These are phyloP conservation scores for Candida sithepensis DNA, from an alignment of 805 yeast genomes.

Conservation along the genomic window DNA sequence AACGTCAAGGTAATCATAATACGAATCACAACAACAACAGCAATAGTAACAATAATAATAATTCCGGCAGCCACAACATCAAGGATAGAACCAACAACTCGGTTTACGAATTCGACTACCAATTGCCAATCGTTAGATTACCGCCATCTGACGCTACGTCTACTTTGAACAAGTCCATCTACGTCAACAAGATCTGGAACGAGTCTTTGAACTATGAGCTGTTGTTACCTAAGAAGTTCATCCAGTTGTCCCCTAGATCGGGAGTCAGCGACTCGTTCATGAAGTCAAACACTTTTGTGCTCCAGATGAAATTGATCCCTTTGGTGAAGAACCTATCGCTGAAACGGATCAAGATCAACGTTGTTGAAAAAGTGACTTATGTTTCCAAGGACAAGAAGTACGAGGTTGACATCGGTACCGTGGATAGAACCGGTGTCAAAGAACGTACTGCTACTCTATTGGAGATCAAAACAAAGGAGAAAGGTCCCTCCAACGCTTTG, in stretches of 20 bases:
- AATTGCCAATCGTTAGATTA: slow-evolving; percentile 47
- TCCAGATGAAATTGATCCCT: slow-evolving; percentile 66
- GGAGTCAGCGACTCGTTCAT: slow-evolving; percentile 21
- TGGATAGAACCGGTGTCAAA: slow-evolving; percentile 31
- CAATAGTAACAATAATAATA: background rate
- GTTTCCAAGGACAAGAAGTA: slow-evolving; percentile 50
- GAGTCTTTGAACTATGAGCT: slow-evolving; percentile 67
- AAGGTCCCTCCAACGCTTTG: slow-evolving; percentile 32
- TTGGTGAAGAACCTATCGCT: slow-evolving; percentile 56
- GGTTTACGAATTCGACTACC: slow-evolving; percentile 33
- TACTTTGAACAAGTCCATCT: slow-evolving; percentile 67
- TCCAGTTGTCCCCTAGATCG: slow-evolving; percentile 57
- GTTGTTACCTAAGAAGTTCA: slow-evolving; percentile 66
- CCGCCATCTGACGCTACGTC: slow-evolving; percentile 58
- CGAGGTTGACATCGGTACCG: slow-evolving; percentile 50
- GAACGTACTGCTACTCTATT: slow-evolving; percentile 58
- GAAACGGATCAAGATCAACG: slow-evolving; percentile 61
- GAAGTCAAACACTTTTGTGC: slow-evolving; percentile 31
- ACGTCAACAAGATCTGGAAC: slow-evolving; percentile 73
- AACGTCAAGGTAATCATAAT: slow-evolving; percentile 9
- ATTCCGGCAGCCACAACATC: background rate
- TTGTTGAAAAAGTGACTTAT: slow-evolving; percentile 64
- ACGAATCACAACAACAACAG: slow-evolving; percentile 20
- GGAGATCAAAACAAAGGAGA: slow-evolving; percentile 59
- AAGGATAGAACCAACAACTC: slow-evolving; percentile 2